These are phyloP conservation scores for Pseudoperonospora humuli DNA, from an alignment of 352 stramenopile species.

Conservation along the genomic window DNA sequence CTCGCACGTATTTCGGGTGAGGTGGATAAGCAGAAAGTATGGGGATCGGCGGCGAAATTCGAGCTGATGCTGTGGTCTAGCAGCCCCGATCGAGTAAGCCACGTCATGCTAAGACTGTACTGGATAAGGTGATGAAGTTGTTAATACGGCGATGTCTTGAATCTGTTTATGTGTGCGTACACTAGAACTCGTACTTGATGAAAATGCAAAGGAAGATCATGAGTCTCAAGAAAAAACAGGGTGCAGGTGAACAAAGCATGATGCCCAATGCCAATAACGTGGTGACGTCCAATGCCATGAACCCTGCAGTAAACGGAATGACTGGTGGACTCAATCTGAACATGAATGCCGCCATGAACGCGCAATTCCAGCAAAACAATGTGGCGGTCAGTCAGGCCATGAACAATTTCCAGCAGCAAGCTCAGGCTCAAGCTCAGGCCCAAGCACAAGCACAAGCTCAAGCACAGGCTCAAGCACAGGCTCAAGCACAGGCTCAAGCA, in stretches of 20 bases:
- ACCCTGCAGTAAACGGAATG: constrained; percentile 17
- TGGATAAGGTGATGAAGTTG: background rate
- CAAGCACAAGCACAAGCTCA: constrained; percentile 32
- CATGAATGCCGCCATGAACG: constrained; percentile 33
- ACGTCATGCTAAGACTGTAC: background rate
- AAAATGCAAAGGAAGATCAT: constrained; percentile 83
- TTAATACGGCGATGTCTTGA: constrained; percentile 3
- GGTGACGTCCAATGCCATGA: constrained; percentile 24
- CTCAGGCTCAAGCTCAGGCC: constrained; percentile 25
- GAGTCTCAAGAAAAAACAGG: constrained; percentile 67
- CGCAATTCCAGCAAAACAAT: constrained; percentile 32
- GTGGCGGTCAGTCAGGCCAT: constrained; percentile 34
- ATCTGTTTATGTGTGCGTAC: constrained; percentile 2
- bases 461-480: constrained; percentile 25
- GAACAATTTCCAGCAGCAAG: constrained; percentile 52
- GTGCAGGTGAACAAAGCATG: constrained; percentile 28
- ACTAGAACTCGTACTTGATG: constrained; percentile 67
- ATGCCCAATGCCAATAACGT: constrained; percentile 27
- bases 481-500: constrained; percentile 23
- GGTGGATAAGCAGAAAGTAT: constrained; percentile 80
- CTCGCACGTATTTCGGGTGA: constrained; percentile 75
- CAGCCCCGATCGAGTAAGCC: constrained; percentile 48
- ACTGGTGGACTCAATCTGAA: constrained; percentile 32
- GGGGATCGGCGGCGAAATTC: constrained; percentile 79
- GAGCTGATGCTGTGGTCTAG: constrained; percentile 83